phyloP scores from a whole-genome alignment of 1,284 basidiomycete genomes.

The Lentinus polychrous region DNA sequence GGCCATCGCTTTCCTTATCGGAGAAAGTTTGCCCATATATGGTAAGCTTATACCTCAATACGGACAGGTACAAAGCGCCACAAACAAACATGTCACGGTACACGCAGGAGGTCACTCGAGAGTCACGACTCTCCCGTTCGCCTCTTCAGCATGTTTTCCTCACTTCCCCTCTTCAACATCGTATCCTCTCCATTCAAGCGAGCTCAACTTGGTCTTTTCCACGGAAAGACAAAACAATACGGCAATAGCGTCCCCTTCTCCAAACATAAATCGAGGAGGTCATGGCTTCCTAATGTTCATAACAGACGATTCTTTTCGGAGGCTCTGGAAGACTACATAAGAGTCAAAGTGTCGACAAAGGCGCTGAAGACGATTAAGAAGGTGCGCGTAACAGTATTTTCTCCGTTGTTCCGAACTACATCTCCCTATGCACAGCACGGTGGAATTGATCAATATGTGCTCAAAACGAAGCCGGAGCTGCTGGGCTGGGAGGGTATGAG shows the following conservation, averaged over 20 bases:
- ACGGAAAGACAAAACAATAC: constrained; percentile 71
- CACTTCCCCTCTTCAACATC: constrained; percentile 26
- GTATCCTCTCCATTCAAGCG: constrained; percentile 70
- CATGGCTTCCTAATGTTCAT: constrained; percentile 87
- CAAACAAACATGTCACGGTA: too few species aligned
- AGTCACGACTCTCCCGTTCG: too few species aligned
- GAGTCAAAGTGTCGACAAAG: constrained; percentile 66
- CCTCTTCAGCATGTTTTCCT: constrained; percentile 26
- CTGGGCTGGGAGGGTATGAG: constrained; percentile 74
- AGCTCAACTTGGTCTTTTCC: constrained; percentile 70
- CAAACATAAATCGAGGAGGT: constrained; percentile 83
- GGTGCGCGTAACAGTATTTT: constrained; percentile 30
- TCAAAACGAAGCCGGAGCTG: constrained; percentile 54
- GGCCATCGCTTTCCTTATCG: too few species aligned
- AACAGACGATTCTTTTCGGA: constrained; percentile 67
- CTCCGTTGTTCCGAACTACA: neutral
- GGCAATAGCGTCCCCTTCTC: constrained; percentile 93
- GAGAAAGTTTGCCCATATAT: too few species aligned
- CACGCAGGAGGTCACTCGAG: too few species aligned
- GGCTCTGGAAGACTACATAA: constrained; percentile 47
- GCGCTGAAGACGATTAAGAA: constrained; percentile 78
- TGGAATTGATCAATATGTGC: constrained; percentile 75
- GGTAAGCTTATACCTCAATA: too few species aligned
- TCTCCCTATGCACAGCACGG: constrained; percentile 42
- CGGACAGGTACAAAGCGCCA: too few species aligned